Conservation (phyloP, 2,329 filamentous ascomycete species). For the Pseudocercospora fuligena region DNA sequence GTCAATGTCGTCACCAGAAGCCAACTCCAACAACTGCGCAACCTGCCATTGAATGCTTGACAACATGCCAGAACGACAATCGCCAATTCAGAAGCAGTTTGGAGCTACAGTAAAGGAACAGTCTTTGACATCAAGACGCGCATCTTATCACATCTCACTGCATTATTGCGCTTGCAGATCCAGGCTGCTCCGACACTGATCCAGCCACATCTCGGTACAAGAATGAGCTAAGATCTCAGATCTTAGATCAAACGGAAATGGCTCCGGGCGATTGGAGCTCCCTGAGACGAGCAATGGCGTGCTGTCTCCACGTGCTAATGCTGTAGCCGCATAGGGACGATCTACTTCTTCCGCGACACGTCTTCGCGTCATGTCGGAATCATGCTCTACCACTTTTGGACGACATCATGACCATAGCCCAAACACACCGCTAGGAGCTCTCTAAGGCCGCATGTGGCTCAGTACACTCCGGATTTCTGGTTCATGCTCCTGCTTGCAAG, state of each 20-base stretch:
- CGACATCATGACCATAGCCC: slow-evolving; percentile 22
- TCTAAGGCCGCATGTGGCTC: slow-evolving; percentile 13
- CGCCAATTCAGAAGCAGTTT: neutral
- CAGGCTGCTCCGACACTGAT: neutral
- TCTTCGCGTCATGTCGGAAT: slow-evolving; percentile 16
- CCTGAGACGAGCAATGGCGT: slow-evolving; percentile 5
- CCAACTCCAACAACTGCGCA: neutral
- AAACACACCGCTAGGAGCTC: slow-evolving; percentile 16
- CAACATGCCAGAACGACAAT: neutral
- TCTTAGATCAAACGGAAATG: slow-evolving; percentile 10
- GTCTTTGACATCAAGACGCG: neutral
- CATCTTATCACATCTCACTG: neutral
- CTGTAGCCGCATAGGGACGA: slow-evolving; percentile 8
- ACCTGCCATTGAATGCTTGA: neutral
- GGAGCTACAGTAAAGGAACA: neutral
- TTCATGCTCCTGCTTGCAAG: slow-evolving; percentile 4
- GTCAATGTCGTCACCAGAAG: slow-evolving; percentile 10
- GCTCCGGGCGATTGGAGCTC: slow-evolving; percentile 1
- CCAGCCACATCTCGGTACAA: slow-evolving; percentile 13
- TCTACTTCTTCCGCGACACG: slow-evolving; percentile 18
- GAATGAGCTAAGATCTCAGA: slow-evolving; percentile 21
- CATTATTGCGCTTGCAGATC: neutral
- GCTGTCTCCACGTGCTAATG: slow-evolving; percentile 14
- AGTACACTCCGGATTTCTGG: slow-evolving; percentile 6
- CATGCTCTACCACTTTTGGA: slow-evolving; percentile 12